phyloP scores from a whole-genome alignment of 1,284 basidiomycete species.

The Trametes hirsuta region DNA sequence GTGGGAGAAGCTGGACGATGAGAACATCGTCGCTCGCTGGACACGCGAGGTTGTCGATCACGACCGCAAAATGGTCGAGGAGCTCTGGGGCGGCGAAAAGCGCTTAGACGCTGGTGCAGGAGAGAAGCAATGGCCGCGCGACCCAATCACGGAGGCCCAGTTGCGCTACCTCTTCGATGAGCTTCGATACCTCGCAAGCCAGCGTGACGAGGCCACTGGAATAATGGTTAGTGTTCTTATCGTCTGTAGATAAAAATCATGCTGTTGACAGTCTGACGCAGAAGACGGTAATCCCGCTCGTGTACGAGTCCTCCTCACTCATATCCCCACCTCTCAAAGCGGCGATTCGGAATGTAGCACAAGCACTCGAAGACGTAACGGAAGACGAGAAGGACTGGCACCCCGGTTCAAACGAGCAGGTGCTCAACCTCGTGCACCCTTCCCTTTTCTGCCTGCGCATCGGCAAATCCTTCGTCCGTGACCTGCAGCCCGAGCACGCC shows the following conservation, averaged over 20 bases:
- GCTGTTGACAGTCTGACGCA: not conserved
- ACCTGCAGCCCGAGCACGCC: not conserved
- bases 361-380: conserved; percentile 13
- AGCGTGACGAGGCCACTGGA: conserved; percentile 1
- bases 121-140: conserved; percentile 16
- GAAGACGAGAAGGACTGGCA: conserved; percentile 26
- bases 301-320: conserved; percentile 35
- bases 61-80: conserved; percentile 4
- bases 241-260: too few relatives aligned
- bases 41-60: conserved; percentile 4
- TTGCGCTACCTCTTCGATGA: conserved; percentile 10
- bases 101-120: not conserved
- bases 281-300: conserved; percentile 42
- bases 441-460: conserved; percentile 7
- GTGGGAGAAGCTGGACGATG: conserved; percentile 12
- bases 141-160: conserved; percentile 6
- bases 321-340: conserved; percentile 6
- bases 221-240: not conserved
- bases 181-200: not conserved
- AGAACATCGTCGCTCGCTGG: conserved; percentile 4
- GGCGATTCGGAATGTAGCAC: not conserved
- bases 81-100: conserved; percentile 7
- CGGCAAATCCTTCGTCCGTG: conserved; percentile 15
- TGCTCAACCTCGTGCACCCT: conserved; percentile 22
- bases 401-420: conserved; percentile 25